These are phyloP conservation scores for Hortaea sp. DNA, from an alignment of 2,329 filamentous ascomycete genomes.

Conservation along the genomic window DNA sequence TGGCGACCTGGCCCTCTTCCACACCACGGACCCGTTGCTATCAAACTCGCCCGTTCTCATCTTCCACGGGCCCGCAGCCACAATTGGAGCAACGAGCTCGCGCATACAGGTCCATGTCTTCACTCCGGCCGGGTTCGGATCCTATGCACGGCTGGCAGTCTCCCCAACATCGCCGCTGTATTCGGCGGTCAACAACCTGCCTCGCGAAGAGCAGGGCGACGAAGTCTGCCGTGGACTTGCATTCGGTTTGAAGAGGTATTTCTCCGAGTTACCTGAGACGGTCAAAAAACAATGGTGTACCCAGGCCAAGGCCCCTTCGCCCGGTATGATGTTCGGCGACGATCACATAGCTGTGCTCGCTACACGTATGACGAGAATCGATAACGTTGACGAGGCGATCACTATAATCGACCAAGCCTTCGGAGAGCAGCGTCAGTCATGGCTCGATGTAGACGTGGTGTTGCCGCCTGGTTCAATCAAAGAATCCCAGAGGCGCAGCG, in stretches of 20 bases:
- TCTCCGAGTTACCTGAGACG: conserved; percentile 68
- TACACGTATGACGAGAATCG: conserved; percentile 70
- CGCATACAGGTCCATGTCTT: conserved; percentile 92
- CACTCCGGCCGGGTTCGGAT: conserved; percentile 77
- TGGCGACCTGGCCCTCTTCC: conserved; percentile 77
- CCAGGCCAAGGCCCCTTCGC: conserved; percentile 42
- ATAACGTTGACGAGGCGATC: conserved; percentile 64
- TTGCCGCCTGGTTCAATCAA: conserved; percentile 65
- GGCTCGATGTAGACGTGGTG: conserved; percentile 80
- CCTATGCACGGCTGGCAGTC: conserved; percentile 82
- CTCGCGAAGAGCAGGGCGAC: conserved; percentile 89
- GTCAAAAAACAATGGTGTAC: conserved; percentile 62
- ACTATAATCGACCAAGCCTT: conserved; percentile 64
- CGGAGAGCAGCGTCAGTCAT: conserved; percentile 70
- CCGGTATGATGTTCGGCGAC: conserved; percentile 68
- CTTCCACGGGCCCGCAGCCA: conserved; percentile 69
- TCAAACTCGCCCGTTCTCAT: conserved; percentile 73
- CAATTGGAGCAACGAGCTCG: conserved; percentile 83
- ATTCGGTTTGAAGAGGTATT: conserved; percentile 91
- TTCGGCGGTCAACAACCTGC: conserved; percentile 76
- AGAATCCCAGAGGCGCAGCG: conserved; percentile 10
- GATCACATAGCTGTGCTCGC: conserved; percentile 89
- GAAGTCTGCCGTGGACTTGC: conserved; percentile 85
- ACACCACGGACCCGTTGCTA: conserved; percentile 74
- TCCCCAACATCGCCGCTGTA: conserved; percentile 90